Evolutionary conservation across 257 asterid genomes (phyloP), one percentile per base, ranked within the genome.

Genomic region (Cinchona pubescens): DNA sequence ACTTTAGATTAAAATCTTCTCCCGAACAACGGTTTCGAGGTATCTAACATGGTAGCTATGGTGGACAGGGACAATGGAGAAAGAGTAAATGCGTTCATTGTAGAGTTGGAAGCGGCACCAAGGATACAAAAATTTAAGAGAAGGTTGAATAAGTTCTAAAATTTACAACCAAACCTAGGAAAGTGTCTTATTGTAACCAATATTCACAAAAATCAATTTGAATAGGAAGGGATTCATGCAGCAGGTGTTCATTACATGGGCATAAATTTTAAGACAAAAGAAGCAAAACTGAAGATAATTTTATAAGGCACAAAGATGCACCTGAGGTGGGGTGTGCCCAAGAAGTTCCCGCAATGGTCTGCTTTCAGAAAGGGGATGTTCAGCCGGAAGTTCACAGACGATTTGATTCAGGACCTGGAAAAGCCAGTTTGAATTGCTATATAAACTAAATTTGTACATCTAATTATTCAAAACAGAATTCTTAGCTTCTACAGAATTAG

Each of bases 271-370:
- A 38, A 27, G 9, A 45, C 7, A 7, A 21, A 10, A 46, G 18
- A 38, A 16, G 58, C 1, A 40, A 43, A 43, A 23, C 16, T 43
- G 29, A 35, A 13, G 3, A 2, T 14, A 67, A 15, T 42, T 25
- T n/a, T 43, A 16, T 19, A 64, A 43, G 71, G 67, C 14, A 21
- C 23, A 63, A 71, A 69, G 19, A n/a, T 55, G 75, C 78, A 94
- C 99, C 98, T 94, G 99, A 69, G 96, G 90, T 60, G 96, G 98
- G 0, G 98, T 95, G 84, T 95, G 99, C 58, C 99, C 99, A 74
- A 95, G 96, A 89, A 95, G 97, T 86, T 95, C 99, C 16, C 88
- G 94, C 30, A 95, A 85, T 40, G 99, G 99, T 71, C 90, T 83
- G 81, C 84, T 89, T 86, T 92, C 97, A 38, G 99, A 89, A 68